Percentiles rank a stretch among this genome's conserved stretches.
Conservation (phyloP, 148 eudicot genomes). For the Heliamphora exappendiculata region DNA sequence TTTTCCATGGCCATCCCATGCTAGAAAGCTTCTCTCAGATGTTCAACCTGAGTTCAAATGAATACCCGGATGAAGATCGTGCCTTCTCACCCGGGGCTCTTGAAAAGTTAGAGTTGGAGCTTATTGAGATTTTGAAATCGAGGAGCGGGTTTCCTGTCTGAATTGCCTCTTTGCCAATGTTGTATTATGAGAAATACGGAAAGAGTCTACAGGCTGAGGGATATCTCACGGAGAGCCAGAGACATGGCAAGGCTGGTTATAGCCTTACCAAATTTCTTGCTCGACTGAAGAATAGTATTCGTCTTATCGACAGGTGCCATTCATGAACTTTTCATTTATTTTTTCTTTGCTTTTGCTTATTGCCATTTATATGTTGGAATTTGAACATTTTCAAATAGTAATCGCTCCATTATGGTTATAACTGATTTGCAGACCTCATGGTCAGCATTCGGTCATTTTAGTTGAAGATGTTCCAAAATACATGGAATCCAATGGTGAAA, state of each 20-base stretch:
- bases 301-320: constrained; percentile 41
- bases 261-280: constrained; percentile 64
- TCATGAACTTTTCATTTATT: neutral
- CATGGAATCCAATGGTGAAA: constrained; percentile 34
- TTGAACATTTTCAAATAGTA: too few species aligned
- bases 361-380: neutral
- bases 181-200: constrained; percentile 44
- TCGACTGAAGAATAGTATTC: constrained; percentile 36
- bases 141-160: constrained; percentile 42
- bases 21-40: constrained; percentile 29
- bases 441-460: constrained; percentile 49
- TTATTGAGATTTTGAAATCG: constrained; percentile 42
- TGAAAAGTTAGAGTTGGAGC: constrained; percentile 47
- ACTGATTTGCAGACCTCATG: constrained; percentile 43
- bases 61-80: constrained; percentile 39
- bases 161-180: constrained; percentile 50
- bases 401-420: neutral
- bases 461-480: constrained; percentile 51
- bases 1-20: constrained; percentile 42
- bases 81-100: constrained; percentile 34
- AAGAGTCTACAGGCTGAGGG: constrained; percentile 56
- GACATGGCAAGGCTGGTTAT: constrained; percentile 62
- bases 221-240: constrained; percentile 64
- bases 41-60: constrained; percentile 30
- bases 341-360: neutral